Evolutionary conservation across 2,329 filamentous ascomycete species (phyloP).

Genomic region (Diplodia sapinea): DNA sequence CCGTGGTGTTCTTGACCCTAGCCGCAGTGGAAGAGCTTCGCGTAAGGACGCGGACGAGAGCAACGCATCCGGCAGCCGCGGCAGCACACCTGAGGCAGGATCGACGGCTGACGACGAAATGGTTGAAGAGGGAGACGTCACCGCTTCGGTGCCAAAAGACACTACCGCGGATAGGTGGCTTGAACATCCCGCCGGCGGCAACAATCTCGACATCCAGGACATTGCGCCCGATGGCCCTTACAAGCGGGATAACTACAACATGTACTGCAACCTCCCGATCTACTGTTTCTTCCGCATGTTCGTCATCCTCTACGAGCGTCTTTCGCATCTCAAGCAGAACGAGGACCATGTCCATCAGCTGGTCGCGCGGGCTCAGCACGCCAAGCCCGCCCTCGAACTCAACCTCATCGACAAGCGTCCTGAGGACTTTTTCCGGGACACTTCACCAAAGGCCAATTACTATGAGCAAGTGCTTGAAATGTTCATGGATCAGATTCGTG

Average conservation of each 20-base stretch:
- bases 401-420: constrained; percentile 81
- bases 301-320: constrained; percentile 83
- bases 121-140: constrained; percentile 53
- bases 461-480: constrained; percentile 86
- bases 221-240: constrained; percentile 80
- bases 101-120: constrained; percentile 80
- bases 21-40: constrained; percentile 71
- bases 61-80: constrained; percentile 78
- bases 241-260: constrained; percentile 78
- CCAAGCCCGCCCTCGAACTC: constrained; percentile 82
- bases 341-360: constrained; percentile 74
- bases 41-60: constrained; percentile 80
- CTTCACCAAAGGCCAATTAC: constrained; percentile 69
- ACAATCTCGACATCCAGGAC: constrained; percentile 66
- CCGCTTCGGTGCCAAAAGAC: constrained; percentile 61
- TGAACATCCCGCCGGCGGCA: constrained; percentile 61
- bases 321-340: constrained; percentile 82
- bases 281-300: constrained; percentile 96
- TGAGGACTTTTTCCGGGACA: constrained; percentile 74
- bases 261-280: constrained; percentile 89
- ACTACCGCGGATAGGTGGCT: constrained; percentile 66
- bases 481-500: constrained; percentile 83
- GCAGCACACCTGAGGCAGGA: constrained; percentile 83
- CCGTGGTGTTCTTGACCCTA: constrained; percentile 81
- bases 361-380: constrained; percentile 72